phyloP scores from a whole-genome alignment of 2,329 filamentous ascomycete genomes.

The Cladobotryum protrusum region DNA sequence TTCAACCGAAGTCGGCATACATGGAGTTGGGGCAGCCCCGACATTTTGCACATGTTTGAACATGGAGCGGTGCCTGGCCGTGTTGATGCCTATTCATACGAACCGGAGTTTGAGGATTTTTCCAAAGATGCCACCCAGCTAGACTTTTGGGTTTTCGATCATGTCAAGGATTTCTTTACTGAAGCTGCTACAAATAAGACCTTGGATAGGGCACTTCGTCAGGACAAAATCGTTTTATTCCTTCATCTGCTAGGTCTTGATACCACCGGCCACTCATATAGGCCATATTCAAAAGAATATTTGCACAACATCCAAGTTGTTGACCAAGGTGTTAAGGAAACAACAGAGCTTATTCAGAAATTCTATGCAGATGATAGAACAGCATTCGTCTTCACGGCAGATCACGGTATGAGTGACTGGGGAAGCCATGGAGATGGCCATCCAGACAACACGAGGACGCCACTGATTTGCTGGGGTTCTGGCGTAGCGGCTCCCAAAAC shows the following conservation, averaged over 20 bases:
- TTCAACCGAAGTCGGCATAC: constrained; percentile 96
- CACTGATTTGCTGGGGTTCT: constrained; percentile 87
- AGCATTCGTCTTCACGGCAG: constrained; percentile 92
- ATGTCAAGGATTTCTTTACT: constrained; percentile 79
- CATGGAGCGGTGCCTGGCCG: constrained; percentile 81
- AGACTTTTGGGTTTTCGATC: constrained; percentile 94
- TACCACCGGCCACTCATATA: constrained; percentile 77
- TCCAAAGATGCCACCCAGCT: constrained; percentile 73
- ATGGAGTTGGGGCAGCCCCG: constrained; percentile 98
- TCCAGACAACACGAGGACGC: constrained; percentile 92
- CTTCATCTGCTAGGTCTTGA: constrained; percentile 88
- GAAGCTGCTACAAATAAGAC: constrained; percentile 73
- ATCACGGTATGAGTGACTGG: constrained; percentile 99
- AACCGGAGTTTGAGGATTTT: constrained; percentile 82
- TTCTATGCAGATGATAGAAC: constrained; percentile 85
- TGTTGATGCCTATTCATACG: constrained; percentile 83
- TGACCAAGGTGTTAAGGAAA: constrained; percentile 80
- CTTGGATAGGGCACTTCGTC: constrained; percentile 62
- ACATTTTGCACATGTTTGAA: constrained; percentile 96
- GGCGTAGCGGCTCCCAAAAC: constrained; percentile 72
- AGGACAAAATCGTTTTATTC: constrained; percentile 92
- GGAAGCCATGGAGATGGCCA: constrained; percentile 98
- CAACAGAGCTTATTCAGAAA: constrained; percentile 70
- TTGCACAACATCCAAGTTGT: constrained; percentile 91
- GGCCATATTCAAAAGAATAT: constrained; percentile 94